These are phyloP conservation scores for Colletotrichum tamarilloi DNA, from an alignment of 2,329 filamentous ascomycete genomes.

Conservation along the genomic window DNA sequence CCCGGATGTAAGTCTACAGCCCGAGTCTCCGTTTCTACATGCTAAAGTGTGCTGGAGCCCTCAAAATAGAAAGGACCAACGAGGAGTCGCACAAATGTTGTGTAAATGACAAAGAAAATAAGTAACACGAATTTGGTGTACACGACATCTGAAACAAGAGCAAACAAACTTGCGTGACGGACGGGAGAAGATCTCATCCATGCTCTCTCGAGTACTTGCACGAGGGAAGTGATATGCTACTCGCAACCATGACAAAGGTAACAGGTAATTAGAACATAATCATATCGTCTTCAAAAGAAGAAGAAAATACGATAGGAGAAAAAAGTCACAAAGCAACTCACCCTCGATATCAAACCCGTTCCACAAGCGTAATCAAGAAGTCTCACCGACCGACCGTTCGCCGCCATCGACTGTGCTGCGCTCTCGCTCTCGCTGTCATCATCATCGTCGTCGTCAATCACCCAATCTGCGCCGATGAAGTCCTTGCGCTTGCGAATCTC, in stretches of 20 bases:
- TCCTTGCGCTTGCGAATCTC: conserved; percentile 63
- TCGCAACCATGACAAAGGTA: neutral
- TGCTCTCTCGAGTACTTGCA: neutral
- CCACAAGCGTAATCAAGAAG: conserved; percentile 84
- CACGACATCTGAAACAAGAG: neutral
- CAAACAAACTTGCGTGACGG: neutral
- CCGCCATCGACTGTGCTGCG: neutral
- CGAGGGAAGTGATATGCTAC: neutral
- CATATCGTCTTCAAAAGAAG: no score
- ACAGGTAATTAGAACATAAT: neutral
- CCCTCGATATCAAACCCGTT: conserved; percentile 73
- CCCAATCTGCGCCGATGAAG: conserved; percentile 72
- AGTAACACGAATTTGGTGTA: neutral
- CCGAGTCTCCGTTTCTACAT: neutral
- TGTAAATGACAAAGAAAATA: neutral
- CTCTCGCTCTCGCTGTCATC: conserved; percentile 22
- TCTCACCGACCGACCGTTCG: conserved; percentile 48
- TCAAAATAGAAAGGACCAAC: neutral
- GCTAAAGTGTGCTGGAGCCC: neutral
- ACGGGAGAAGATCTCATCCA: neutral
- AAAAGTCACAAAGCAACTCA: conserved; percentile 46
- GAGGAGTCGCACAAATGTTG: neutral
- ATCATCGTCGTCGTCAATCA: conserved; percentile 50
- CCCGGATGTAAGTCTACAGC: neutral
- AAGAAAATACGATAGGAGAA: no score